Evolutionary conservation across 805 yeast species (phyloP).

Genomic region (Yarrowia sp.): DNA sequence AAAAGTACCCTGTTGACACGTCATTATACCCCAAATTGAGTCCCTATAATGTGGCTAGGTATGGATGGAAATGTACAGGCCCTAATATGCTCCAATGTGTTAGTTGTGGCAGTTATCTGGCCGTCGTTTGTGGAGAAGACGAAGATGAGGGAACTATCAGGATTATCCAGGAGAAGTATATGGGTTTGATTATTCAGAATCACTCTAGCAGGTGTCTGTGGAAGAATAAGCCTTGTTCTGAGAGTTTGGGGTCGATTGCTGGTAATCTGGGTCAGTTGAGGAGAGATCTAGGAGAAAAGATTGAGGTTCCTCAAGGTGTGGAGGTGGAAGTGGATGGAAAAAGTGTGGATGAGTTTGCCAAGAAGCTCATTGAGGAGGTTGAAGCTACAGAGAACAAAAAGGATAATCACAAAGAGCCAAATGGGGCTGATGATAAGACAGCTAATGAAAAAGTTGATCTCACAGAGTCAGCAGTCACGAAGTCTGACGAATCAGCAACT

Average conservation of each 20-base stretch:
- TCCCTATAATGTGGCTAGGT: constrained; percentile 15
- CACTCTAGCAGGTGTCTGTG: constrained; percentile 13
- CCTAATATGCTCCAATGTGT: constrained; percentile 30
- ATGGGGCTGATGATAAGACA: background rate
- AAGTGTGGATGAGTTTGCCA: background rate
- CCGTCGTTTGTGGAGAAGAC: background rate
- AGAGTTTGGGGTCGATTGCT: constrained; percentile 8
- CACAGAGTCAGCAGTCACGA: background rate
- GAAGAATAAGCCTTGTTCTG: constrained; percentile 7
- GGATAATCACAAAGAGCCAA: background rate
- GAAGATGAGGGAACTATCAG: background rate
- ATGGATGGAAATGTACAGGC: constrained; percentile 24
- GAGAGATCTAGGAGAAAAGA: background rate
- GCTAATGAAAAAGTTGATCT: background rate
- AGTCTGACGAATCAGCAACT: background rate
- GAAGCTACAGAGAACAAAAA: background rate
- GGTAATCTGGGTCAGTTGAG: background rate
- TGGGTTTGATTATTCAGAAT: background rate
- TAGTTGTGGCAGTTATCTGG: constrained; percentile 13
- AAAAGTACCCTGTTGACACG: constrained; percentile 24
- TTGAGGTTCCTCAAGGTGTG: background rate
- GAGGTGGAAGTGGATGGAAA: constrained; percentile 8
- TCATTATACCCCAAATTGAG: constrained; percentile 4
- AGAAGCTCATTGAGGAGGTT: background rate
- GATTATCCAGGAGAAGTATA: constrained; percentile 1